Evolutionary conservation across 225 moss, liverwort and hornwort genomes (phyloP).

Genomic region (Ulota crispa): DNA sequence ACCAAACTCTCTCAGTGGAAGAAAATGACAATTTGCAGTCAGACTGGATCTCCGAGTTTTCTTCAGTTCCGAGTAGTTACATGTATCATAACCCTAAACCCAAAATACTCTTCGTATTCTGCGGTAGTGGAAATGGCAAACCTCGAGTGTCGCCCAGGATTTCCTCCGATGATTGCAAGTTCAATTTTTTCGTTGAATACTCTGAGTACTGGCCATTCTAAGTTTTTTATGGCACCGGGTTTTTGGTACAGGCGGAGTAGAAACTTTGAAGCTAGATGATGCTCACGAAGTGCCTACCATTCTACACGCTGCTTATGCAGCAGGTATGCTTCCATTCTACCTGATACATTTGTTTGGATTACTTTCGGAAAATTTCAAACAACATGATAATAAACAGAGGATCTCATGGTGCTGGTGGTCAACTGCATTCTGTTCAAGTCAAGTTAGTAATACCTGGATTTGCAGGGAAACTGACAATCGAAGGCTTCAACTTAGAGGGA

Average conservation of each 20-base stretch:
- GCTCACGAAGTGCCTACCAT: constrained; percentile 20
- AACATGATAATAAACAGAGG: not conserved
- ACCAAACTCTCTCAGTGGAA: not conserved
- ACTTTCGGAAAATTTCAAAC: not conserved
- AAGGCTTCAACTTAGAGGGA: constrained; percentile 19
- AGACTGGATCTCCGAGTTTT: not conserved
- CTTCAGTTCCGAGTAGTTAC: not conserved
- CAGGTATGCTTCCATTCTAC: not conserved
- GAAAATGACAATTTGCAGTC: not conserved
- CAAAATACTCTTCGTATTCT: no score
- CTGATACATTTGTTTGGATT: not conserved
- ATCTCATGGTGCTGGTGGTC: not conserved
- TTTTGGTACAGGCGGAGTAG: constrained; percentile 13
- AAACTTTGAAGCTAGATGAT: constrained; percentile 21
- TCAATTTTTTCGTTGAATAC: not conserved
- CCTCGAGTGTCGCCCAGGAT: no score
- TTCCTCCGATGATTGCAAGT: not conserved
- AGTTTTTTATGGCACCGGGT: not conserved
- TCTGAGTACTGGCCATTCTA: not conserved
- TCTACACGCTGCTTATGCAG: constrained; percentile 2
- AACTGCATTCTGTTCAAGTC: not conserved
- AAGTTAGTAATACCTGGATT: not conserved
- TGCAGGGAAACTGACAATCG: constrained; percentile 24
- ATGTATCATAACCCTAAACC: not conserved
- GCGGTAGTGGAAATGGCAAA: not conserved